These are phyloP conservation scores for Tilletia setariae DNA, from an alignment of 1,284 basidiomycete species.

Conservation along the genomic window DNA sequence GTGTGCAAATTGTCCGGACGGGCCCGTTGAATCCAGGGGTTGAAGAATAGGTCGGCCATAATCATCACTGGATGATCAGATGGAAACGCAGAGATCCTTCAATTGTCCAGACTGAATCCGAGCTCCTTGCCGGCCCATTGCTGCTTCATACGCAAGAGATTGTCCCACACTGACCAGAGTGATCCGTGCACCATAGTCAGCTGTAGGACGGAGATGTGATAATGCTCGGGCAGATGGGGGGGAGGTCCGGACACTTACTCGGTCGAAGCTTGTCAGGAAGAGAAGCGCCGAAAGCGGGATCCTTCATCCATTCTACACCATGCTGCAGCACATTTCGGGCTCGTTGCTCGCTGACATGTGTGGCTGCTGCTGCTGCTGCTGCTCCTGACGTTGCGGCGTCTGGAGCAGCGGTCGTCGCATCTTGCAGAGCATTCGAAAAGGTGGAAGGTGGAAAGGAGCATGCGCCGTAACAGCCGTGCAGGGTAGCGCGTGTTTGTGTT, in stretches of 20 bases:
- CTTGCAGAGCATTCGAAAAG: too few relatives aligned
- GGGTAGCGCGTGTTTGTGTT: conserved; percentile 63
- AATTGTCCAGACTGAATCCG: conserved; percentile 34
- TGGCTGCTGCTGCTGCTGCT: neutral
- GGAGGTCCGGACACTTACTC: conserved; percentile 46
- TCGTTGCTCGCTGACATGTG: conserved; percentile 54
- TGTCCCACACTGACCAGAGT: conserved; percentile 61
- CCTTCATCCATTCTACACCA: conserved; percentile 71
- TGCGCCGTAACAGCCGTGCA: conserved; percentile 72
- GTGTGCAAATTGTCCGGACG: too few relatives aligned
- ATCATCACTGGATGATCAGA: too few relatives aligned
- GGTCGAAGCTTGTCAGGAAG: conserved; percentile 60
- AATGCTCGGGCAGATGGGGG: neutral
- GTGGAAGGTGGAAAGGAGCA: too few relatives aligned
- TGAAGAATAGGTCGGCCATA: too few relatives aligned
- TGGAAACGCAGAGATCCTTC: too few relatives aligned
- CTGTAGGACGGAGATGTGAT: neutral
- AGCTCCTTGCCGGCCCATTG: conserved; percentile 56
- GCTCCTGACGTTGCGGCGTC: neutral
- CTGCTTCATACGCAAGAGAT: conserved; percentile 64
- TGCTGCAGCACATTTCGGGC: conserved; percentile 74
- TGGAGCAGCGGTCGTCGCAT: too few relatives aligned
- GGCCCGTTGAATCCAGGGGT: too few relatives aligned
- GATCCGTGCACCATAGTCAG: neutral
- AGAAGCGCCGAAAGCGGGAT: conserved; percentile 60